Evolutionary conservation across 1,284 basidiomycete species (phyloP).

Genomic region (Trametes polyzona): DNA sequence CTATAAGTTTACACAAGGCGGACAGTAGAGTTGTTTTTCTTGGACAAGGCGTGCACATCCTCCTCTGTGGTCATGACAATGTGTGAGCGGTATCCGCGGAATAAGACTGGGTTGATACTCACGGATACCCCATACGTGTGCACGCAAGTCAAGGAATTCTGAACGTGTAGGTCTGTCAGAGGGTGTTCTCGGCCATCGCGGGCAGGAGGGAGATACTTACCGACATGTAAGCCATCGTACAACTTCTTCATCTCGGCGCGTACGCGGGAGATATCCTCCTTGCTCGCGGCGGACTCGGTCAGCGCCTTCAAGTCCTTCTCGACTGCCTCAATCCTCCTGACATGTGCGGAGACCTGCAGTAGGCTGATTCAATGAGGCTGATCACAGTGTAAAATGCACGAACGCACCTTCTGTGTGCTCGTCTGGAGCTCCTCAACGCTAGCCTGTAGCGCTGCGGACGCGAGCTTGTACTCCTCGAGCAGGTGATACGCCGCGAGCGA

Average conservation of each 20-base stretch:
- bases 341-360: conserved; percentile 78
- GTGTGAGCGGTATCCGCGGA: conserved; percentile 13
- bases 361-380: background rate
- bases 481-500: conserved; percentile 87
- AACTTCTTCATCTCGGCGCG: conserved; percentile 86
- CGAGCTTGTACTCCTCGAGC: conserved; percentile 88
- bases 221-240: conserved; percentile 79
- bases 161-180: background rate
- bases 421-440: conserved; percentile 87
- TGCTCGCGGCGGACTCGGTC: conserved; percentile 65
- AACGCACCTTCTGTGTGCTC: conserved; percentile 77
- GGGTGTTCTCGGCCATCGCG: background rate
- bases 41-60: conserved; percentile 74
- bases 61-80: conserved; percentile 56
- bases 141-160: conserved; percentile 79
- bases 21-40: conserved; percentile 65
- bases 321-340: conserved; percentile 83
- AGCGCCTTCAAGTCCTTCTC: conserved; percentile 87
- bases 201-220: conserved; percentile 42
- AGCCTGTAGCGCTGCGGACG: conserved; percentile 80
- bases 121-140: conserved; percentile 86
- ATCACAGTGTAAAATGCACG: background rate
- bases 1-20: conserved; percentile 40
- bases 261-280: conserved; percentile 78
- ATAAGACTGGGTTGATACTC: conserved; percentile 40